Conservation (phyloP, 2,329 filamentous ascomycete species). For the Diaporthe humulicola region DNA sequence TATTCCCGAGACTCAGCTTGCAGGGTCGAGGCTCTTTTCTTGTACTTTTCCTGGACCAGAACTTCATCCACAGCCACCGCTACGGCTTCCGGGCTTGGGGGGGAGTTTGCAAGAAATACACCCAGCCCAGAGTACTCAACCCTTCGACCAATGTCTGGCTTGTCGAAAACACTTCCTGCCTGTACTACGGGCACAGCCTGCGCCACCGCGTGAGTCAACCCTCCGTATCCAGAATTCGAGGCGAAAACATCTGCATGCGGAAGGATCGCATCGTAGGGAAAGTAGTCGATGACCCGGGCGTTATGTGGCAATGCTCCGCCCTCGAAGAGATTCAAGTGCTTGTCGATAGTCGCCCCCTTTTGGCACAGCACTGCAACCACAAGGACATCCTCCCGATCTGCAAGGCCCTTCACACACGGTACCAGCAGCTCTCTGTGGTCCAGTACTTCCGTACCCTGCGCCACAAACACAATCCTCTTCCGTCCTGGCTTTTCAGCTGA, state of each 20-base stretch:
- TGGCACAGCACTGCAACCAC: conserved; percentile 52
- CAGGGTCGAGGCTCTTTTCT: conserved; percentile 45
- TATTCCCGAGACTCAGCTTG: conserved; percentile 38
- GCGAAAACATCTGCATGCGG: conserved; percentile 60
- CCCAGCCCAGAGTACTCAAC: conserved; percentile 59
- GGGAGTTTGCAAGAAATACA: conserved; percentile 56
- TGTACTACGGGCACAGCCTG: conserved; percentile 63
- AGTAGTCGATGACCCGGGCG: conserved; percentile 58
- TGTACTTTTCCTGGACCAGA: conserved; percentile 48
- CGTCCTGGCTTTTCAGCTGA: conserved; percentile 22
- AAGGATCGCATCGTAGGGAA: conserved; percentile 62
- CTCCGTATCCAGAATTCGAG: conserved; percentile 63
- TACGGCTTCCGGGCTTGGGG: conserved; percentile 47
- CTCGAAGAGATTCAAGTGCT: conserved; percentile 40
- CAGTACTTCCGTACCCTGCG: conserved; percentile 60
- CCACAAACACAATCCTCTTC: conserved; percentile 59
- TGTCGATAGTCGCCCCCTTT: conserved; percentile 42
- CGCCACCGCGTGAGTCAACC: conserved; percentile 58
- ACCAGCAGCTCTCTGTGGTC: conserved; percentile 57
- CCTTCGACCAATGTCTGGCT: conserved; percentile 56
- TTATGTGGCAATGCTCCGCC: conserved; percentile 53
- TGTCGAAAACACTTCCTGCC: conserved; percentile 57
- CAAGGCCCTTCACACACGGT: conserved; percentile 59
- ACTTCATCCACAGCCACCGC: conserved; percentile 49
- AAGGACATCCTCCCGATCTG: conserved; percentile 54